Evolutionary conservation across 2,329 filamentous ascomycete genomes (phyloP).

Genomic region (Cladosporium cucumerinum): DNA sequence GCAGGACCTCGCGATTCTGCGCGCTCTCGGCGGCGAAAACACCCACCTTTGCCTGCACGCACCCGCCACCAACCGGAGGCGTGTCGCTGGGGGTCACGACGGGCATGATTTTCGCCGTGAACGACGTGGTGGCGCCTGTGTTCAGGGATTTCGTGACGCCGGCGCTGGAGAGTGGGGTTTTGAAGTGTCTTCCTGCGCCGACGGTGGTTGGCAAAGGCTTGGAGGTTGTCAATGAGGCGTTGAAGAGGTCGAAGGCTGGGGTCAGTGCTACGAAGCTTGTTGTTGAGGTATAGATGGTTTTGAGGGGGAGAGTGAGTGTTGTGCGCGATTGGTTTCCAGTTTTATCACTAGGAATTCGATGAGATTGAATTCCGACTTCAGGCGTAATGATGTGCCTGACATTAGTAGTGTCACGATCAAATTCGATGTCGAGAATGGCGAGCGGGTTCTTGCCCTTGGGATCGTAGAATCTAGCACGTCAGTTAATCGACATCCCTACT

Average conservation of each 20-base stretch:
- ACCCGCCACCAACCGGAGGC: background rate
- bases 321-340: too few relatives aligned
- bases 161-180: background rate
- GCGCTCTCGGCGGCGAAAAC: slow-evolving; percentile 17
- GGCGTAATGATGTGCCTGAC: background rate
- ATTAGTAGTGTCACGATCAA: background rate
- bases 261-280: background rate
- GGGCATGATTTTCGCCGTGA: background rate
- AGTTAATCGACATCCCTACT: background rate
- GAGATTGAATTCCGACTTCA: too few relatives aligned
- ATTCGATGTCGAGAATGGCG: background rate
- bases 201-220: background rate
- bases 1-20: slow-evolving; percentile 7
- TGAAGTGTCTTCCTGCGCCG: background rate
- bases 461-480: background rate
- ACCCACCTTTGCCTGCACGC: background rate
- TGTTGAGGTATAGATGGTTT: background rate
- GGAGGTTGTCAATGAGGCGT: background rate
- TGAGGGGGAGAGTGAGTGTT: too few relatives aligned
- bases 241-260: background rate
- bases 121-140: background rate
- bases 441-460: background rate
- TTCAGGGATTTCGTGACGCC: background rate
- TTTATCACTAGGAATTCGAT: too few relatives aligned
- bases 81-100: background rate